These are phyloP conservation scores for Pneumocystis wakefieldiae DNA, from an alignment of 1,139 yeast genomes.

Conservation along the genomic window DNA sequence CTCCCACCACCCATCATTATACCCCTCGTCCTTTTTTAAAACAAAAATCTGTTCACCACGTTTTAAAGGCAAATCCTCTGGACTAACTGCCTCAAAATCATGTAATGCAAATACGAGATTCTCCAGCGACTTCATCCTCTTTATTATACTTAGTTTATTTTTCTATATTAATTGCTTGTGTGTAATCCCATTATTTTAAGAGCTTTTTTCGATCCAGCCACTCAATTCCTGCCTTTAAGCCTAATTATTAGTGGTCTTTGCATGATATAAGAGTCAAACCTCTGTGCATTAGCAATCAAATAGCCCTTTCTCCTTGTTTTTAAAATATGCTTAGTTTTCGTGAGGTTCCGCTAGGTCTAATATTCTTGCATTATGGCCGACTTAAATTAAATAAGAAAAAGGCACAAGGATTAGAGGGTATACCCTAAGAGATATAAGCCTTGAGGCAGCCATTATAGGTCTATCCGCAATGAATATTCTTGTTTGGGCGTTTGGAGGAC, in stretches of 20 bases:
- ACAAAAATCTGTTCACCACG: constrained; percentile 83
- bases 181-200: background rate
- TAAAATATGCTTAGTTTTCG: too few species aligned
- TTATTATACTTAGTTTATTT: background rate
- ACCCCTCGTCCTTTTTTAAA: constrained; percentile 80
- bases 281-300: too few species aligned
- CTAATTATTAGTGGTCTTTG: background rate
- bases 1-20: constrained; percentile 93
- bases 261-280: background rate
- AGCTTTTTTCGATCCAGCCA: background rate
- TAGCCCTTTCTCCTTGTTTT: too few species aligned
- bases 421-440: too few species aligned
- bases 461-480: constrained; percentile 39
- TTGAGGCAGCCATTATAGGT: background rate
- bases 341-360: too few species aligned
- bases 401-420: too few species aligned
- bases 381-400: background rate
- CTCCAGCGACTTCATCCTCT: background rate
- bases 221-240: background rate
- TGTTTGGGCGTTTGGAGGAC: constrained; percentile 93
- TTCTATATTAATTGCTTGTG: background rate
- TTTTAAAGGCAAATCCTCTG: constrained; percentile 68
- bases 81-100: constrained; percentile 72
- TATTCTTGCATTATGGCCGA: too few species aligned
- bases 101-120: constrained; percentile 43